Conservation (phyloP, 305 asterid genomes). For the Solanum hybrid region DNA sequence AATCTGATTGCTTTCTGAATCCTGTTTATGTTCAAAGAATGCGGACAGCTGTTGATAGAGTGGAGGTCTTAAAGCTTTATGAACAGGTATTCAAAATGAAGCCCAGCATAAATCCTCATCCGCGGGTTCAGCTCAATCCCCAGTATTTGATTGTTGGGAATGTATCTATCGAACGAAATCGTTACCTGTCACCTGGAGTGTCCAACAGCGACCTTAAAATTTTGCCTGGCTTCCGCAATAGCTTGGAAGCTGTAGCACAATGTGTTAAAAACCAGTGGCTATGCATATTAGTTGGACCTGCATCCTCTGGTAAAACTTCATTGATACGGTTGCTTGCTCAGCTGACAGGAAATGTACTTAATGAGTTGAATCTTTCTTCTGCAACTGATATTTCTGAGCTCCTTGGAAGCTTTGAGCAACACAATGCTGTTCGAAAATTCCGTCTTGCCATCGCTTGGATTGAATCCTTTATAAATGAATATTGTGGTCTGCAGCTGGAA, state of each 20-base stretch:
- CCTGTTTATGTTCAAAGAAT: slow-evolving; percentile 87
- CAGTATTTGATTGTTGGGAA: slow-evolving; percentile 48
- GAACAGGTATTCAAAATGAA: slow-evolving; percentile 60
- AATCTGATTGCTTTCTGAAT: slow-evolving; percentile 66
- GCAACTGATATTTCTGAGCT: slow-evolving; percentile 93
- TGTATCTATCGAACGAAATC: slow-evolving; percentile 51
- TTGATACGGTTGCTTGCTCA: slow-evolving; percentile 72
- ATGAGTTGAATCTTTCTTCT: slow-evolving; percentile 91
- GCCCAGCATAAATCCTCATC: slow-evolving; percentile 52
- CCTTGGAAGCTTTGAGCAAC: slow-evolving; percentile 98
- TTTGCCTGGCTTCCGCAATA: slow-evolving; percentile 62
- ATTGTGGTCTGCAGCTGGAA: slow-evolving; percentile 53
- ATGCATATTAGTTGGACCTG: slow-evolving; percentile 89
- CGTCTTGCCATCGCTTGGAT: slow-evolving; percentile 54
- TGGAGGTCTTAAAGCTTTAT: slow-evolving; percentile 64
- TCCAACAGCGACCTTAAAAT: slow-evolving; percentile 46
- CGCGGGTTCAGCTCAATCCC: slow-evolving; percentile 61
- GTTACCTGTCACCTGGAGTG: slow-evolving; percentile 34
- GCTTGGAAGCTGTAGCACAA: slow-evolving; percentile 64
- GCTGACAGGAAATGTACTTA: slow-evolving; percentile 77
- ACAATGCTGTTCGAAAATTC: slow-evolving; percentile 72
- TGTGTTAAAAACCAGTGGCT: slow-evolving; percentile 88
- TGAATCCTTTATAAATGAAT: slow-evolving; percentile 68
- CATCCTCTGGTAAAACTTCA: slow-evolving; percentile 94
- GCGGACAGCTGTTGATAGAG: slow-evolving; percentile 78